Evolutionary conservation across 176 grass and related monocot genomes (phyloP).

Genomic region (Ensete glaucum): DNA sequence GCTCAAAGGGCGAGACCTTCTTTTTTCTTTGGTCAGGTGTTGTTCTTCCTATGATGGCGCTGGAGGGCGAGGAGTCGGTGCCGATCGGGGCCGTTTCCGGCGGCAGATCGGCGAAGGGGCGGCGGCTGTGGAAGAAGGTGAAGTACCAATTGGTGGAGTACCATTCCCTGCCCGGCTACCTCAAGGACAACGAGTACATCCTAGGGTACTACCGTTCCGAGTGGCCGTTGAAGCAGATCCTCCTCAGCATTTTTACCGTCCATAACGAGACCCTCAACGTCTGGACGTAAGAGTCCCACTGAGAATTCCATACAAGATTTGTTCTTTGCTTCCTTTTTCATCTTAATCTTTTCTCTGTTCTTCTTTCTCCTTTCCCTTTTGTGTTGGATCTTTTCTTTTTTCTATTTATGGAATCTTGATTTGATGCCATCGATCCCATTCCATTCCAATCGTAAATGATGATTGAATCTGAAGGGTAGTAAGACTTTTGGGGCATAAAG

Average conservation of each 20-base stretch:
- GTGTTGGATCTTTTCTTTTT: too few species aligned
- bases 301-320: neutral
- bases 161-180: neutral
- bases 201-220: neutral
- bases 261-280: slow-evolving; percentile 8
- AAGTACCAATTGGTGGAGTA: slow-evolving; percentile 6
- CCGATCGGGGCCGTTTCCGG: neutral
- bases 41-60: neutral
- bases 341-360: neutral
- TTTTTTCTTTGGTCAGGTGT: too few species aligned
- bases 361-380: neutral
- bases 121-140: neutral
- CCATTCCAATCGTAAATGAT: neutral
- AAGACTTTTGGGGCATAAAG: neutral
- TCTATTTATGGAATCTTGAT: too few species aligned
- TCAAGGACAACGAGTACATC: slow-evolving; percentile 9
- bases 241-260: neutral
- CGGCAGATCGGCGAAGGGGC: neutral
- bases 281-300: neutral
- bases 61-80: neutral
- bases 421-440: too few species aligned
- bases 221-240: neutral
- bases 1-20: too few species aligned
- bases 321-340: neutral
- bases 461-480: neutral